Conservation (phyloP, 2,329 filamentous ascomycete genomes). For the Xylariaceae sp. region DNA sequence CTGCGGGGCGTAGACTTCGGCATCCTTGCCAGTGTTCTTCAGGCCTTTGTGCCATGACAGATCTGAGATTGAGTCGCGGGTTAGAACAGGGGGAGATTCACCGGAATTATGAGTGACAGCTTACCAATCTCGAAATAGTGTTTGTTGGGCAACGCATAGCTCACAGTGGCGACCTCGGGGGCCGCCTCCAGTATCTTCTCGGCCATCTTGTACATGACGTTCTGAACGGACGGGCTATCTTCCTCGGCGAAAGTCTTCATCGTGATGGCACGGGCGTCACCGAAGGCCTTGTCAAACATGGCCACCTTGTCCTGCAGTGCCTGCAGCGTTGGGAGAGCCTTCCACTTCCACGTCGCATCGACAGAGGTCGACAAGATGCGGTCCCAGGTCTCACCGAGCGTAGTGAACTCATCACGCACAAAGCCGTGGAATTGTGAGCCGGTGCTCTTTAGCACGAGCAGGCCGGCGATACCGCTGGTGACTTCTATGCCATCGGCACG, state of each 20-base stretch:
- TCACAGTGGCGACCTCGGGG: conserved; percentile 66
- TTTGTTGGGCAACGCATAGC: conserved; percentile 91
- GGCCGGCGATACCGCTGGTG: conserved; percentile 71
- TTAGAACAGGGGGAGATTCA: conserved; percentile 2
- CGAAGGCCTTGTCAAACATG: conserved; percentile 76
- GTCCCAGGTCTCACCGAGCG: conserved; percentile 86
- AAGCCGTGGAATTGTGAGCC: conserved; percentile 95
- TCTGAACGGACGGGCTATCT: conserved; percentile 87
- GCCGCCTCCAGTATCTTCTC: conserved; percentile 76
- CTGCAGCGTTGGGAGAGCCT: conserved; percentile 59
- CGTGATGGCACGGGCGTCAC: conserved; percentile 76
- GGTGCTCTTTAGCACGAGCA: conserved; percentile 93
- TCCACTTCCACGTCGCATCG: conserved; percentile 83
- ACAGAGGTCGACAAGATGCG: conserved; percentile 93
- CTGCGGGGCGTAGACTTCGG: conserved; percentile 92
- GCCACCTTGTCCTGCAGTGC: conserved; percentile 62
- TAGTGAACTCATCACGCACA: conserved; percentile 88
- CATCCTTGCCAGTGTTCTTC: conserved; percentile 93
- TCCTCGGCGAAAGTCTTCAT: conserved; percentile 88
- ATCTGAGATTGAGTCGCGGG: conserved; percentile 49
- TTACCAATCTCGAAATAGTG: conserved; percentile 95
- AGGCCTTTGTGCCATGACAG: conserved; percentile 93
- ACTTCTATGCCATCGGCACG: conserved; percentile 69
- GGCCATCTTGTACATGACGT: conserved; percentile 99
- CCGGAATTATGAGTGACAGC: conserved; percentile 29